A percentile compares a stretch with the other conserved stretches of the same genome.
Evolutionary conservation across 352 stramenopile genomes (phyloP).

Genomic region (Phytopythium helicoides): DNA sequence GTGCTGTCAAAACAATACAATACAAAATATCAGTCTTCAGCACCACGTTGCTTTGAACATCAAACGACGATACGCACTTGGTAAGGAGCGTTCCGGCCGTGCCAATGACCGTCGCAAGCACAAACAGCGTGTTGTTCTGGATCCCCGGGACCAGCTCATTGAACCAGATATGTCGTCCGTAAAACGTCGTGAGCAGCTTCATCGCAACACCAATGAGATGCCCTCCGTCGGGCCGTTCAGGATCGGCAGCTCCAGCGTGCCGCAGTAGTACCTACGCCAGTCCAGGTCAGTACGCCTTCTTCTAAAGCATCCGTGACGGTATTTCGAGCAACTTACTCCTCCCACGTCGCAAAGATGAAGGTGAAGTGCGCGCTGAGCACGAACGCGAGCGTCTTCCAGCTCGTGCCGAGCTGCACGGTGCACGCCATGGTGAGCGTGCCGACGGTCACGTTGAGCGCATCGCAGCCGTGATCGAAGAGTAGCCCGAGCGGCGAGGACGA

Average conservation of each 20-base stretch:
- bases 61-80: conserved; percentile 55
- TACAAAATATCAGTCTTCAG: conserved; percentile 1
- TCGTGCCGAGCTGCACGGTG: conserved; percentile 70
- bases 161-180: conserved; percentile 72
- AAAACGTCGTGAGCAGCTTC: conserved; percentile 67
- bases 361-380: conserved; percentile 73
- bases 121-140: conserved; percentile 84
- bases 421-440: conserved; percentile 81
- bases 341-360: conserved; percentile 88
- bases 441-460: conserved; percentile 82
- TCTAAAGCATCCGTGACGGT: conserved; percentile 10
- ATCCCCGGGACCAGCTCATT: conserved; percentile 54
- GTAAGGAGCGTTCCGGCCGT: conserved; percentile 58
- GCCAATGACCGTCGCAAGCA: conserved; percentile 59
- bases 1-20: conserved; percentile 31
- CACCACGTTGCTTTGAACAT: conserved; percentile 6
- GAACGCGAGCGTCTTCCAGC: conserved; percentile 77
- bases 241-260: conserved; percentile 92
- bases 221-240: conserved; percentile 98
- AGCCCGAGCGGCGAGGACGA: conserved; percentile 78
- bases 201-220: conserved; percentile 85
- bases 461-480: conserved; percentile 85
- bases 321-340: too few relatives aligned
- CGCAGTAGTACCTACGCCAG: conserved; percentile 88
- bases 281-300: not conserved